Evolutionary conservation across 495 filamentous ascomycete genomes (phyloP), one percentile per base, ranked within the genome.

Genomic region (Apiosordaria backusii): DNA sequence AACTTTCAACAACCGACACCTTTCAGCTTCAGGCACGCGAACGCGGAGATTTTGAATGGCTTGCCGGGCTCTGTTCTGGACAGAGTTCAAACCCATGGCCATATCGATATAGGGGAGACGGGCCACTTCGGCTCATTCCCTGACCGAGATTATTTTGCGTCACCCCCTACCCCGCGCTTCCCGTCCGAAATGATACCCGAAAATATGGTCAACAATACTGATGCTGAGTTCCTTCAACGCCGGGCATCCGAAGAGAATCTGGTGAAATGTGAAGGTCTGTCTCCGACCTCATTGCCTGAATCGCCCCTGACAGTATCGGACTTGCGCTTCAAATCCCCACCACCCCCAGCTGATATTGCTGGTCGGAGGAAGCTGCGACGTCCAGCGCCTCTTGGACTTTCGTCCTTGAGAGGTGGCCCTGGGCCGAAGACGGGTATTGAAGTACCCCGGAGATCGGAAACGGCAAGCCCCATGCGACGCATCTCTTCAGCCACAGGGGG

Each of bases 261-360:
- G 15, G 57, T 69, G 4, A 69, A 71, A 15, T 58, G 60, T 1
- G 75, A 76, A 35, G 57, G 29, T n/a, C 55, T 72, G 9, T 78
- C 77, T 21, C 73, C 73, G 57, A 58, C 35, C 35, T 74, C 70
- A 16, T 67, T 75, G 50, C 70, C 78, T 7, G 72, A 64, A 13
- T 75, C 77, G 9, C 71, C 71, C 1, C 62, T 67, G 13, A 63
- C 62, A 2, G 19, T 67, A 18, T 61, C 67, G 2, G 65, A 71
- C 22, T 15, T 75, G 57, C 71, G 72, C n/a, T 79, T 83, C 69
- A 79, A 75, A 67, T 81, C 80, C 0, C 81, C 81, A 1, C 79
- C 80, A 9, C 81, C 81, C 26, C 74, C 80, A 1, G 75, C 78
- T 50, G 79, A 84, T 65, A 79, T 84, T 50, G 81, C 81, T 22